Base-by-base conservation (phyloP, 202 grass and related monocot genomes). In the Hordeum pubiflorum region DNA sequence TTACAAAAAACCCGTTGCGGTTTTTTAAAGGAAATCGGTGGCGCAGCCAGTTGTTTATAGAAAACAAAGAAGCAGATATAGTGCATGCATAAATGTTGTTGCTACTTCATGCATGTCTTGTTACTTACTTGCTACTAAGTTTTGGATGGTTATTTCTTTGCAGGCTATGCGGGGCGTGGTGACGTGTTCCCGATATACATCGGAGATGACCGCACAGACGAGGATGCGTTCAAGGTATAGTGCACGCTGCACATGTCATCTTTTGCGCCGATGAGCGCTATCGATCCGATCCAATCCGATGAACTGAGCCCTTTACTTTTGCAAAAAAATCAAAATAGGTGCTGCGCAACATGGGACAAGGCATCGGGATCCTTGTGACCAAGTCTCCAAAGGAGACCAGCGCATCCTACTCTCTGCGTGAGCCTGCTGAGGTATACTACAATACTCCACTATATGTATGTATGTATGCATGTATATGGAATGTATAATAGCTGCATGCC, bases 331-430 rank as follows among this genome's bases (percentile, higher is more conserved):
- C 6, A 72, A 33, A 72, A 40, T 34, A 92, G 91, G 91, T 93
- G 54, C 58, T 93, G 75, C 85, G 31, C 6, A 65, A 50, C 62
- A 82, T 84, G 65, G 87, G 87, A 48, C 91, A 81, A 31, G 91
- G 91, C 20, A 80, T 93, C 0, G 91, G 91, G 36, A 93, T 93
- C 72, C 91, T 93, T 33, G 91, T 93, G 34, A 81, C 87, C 55
- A 90, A 90, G 55, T 46, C 78, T 46, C 82, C 87, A 4, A 93
- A 90, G 69, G 91, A 93, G 18, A 93, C 91, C 13, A 83, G 69
- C 60, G 91, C 87, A 38, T 89, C 82, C 36, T 90, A 87, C 59
- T 83, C 87, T 18, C 82, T 93, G 69, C 78, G 73, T 15, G 87
- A 93, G 65, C 91, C 91, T 55, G 80, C 79, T 2, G 91, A 93